phyloP scores from a whole-genome alignment of 345 rosid genomes.

The Brassica napus region Da-Ae NC_063448.1:53864501-53865000 shows the following conservation, averaged over 20 bases:
- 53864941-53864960: conserved; percentile 48
- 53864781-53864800: conserved; percentile 2
- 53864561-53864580: conserved; percentile 72
- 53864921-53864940: conserved; percentile 69
- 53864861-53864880: conserved; percentile 58
- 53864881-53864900: conserved; percentile 75
- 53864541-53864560: conserved; percentile 87
- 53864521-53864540: conserved; percentile 54
- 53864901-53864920: conserved; percentile 65
- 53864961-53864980: conserved; percentile 37
- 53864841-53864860: conserved; percentile 64
- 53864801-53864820: conserved; percentile 58
- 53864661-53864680: conserved; percentile 90
- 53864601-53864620: conserved; percentile 53
- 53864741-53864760: not conserved
- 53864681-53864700: conserved; percentile 97
- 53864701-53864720: conserved; percentile 64
- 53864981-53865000: not conserved
- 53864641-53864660: conserved; percentile 93
- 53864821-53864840: conserved; percentile 73
- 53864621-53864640: conserved; percentile 62
- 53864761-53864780: not conserved
- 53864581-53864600: conserved; percentile 23
- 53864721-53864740: conserved; percentile 27
- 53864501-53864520: conserved; percentile 24